Percentiles rank a stretch among this genome's conserved stretches.
Conservation (phyloP, 2,329 filamentous ascomycete species). For the Penicillium sp. region DNA sequence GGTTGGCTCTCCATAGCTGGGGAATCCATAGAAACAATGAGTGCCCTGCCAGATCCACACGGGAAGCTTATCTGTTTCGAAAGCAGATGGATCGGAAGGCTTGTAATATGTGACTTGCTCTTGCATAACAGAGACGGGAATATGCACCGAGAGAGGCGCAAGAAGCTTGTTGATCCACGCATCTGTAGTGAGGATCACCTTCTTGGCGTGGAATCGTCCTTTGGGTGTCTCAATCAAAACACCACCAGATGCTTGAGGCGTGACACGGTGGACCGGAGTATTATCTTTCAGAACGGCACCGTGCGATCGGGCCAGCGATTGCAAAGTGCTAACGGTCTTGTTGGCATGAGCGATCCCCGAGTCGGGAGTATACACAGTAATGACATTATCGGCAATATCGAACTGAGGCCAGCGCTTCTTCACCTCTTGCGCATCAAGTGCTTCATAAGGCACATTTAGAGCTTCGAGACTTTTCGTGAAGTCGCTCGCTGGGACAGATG, state of each 20-base stretch:
- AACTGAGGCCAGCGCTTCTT: constrained; percentile 28
- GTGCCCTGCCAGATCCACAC: constrained; percentile 29
- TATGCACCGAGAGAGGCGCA: constrained; percentile 19
- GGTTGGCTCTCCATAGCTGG: constrained; percentile 28
- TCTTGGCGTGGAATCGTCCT: constrained; percentile 18
- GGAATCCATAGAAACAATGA: constrained; percentile 28
- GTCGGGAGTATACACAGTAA: constrained; percentile 27
- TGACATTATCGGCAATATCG: constrained; percentile 20
- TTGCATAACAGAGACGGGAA: constrained; percentile 27
- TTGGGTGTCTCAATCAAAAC: constrained; percentile 26
- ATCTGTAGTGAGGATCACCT: constrained; percentile 27
- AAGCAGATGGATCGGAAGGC: constrained; percentile 16
- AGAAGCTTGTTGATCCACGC: constrained; percentile 30
- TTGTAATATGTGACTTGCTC: constrained; percentile 33
- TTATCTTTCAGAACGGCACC: constrained; percentile 26
- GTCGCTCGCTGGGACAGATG: constrained; percentile 9
- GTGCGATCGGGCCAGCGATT: constrained; percentile 20
- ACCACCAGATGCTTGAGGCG: constrained; percentile 10
- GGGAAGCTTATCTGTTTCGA: constrained; percentile 19
- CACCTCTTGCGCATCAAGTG: constrained; percentile 22
- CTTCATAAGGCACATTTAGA: constrained; percentile 24
- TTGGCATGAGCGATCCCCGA: constrained; percentile 28
- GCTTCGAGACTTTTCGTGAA: constrained; percentile 20
- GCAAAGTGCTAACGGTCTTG: constrained; percentile 24
- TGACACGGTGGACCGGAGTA: constrained; percentile 20